A percentile compares a stretch with the other conserved stretches of the same genome.
phyloP scores from a whole-genome alignment of 345 rosid genomes.

The Brassica rapa region DNA sequence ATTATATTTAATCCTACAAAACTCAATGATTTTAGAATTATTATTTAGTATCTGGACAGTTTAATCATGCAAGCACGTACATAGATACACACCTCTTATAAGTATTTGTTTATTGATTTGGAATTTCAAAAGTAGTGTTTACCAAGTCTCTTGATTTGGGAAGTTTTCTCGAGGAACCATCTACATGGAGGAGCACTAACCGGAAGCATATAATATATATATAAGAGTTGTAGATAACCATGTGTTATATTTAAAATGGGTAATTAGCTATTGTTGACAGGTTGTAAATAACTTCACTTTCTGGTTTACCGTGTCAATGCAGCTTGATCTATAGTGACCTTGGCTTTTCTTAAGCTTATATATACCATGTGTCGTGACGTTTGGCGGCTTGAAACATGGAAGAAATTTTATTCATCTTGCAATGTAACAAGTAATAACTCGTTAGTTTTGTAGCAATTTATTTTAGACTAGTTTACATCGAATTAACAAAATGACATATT shows the following conservation, averaged over 20 bases:
- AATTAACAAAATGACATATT: slow-evolving; percentile 22
- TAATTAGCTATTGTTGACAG: slow-evolving; percentile 6
- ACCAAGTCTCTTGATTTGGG: slow-evolving; percentile 20
- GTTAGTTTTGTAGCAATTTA: not conserved
- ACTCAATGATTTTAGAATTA: not conserved
- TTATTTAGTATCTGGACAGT: slow-evolving; percentile 7
- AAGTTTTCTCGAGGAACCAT: slow-evolving; percentile 13
- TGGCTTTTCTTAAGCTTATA: not conserved
- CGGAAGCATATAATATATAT: not conserved
- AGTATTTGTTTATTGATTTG: not conserved
- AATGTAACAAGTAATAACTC: not conserved
- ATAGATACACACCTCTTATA: not conserved
- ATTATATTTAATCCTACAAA: not conserved
- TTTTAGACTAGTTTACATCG: slow-evolving; percentile 1
- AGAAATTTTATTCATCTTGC: not conserved
- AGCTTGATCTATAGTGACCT: not conserved
- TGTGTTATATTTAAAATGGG: not conserved
- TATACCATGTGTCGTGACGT: not conserved
- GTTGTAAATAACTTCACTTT: slow-evolving; percentile 6
- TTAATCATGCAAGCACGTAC: slow-evolving; percentile 37
- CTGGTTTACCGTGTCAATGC: slow-evolving; percentile 11
- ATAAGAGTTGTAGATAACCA: not conserved
- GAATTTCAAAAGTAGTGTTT: slow-evolving; percentile 15
- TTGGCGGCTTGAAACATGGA: not conserved
- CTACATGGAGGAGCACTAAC: slow-evolving; percentile 9